Base-by-base conservation (phyloP, 805 yeast species). In the Wickerhamomyces chaumierensis region DNA sequence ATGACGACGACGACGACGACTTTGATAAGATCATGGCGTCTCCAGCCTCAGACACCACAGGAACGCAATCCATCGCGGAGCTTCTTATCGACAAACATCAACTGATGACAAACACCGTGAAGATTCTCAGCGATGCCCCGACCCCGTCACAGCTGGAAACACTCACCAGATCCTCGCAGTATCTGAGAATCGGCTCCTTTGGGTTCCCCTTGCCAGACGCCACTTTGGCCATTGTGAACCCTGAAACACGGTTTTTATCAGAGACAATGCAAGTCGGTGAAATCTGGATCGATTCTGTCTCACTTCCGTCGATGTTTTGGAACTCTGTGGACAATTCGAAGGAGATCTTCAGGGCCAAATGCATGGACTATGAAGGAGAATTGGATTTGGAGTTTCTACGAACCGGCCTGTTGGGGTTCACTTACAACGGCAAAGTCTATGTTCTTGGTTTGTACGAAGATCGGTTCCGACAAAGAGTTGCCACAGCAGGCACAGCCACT, bases 131-230 rank as follows among this genome's bases (percentile, higher is more conserved):
- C 18, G 77, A 67, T 39, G 69, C 62, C 50, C 81, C 81, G 5
- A 70, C 69, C 8, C 33, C 33, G 4, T 58, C 66, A n/a, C 45
- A 53, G 1, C 56, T 69, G 3, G 76, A 75, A 27, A 73, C 68
- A 16, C 43, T 31, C 12, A 31, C 57, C 46, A 42, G 51, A 25
- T 34, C 57, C 42, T 60, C 71, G 13, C 72, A 70, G 36, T 71
- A 66, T 37, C 61, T 86, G 33, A 65, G 94, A 37, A 80, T 92
- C 0, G 94, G 94, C 15, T 81, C 96, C 0, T 92, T 90, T 66
- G 98, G 98, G 0, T 86, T 70, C 51, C 97, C 98, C 1, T 58
- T 92, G 2, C 96, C 96, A 0, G 96, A 90, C 61, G 90, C 96
- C 0, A 84, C 94, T 0, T 57, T 90, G 25, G 96, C 96, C 0